Conservation (phyloP, 352 stramenopile species). For the Phytophthora capsici region DNA sequence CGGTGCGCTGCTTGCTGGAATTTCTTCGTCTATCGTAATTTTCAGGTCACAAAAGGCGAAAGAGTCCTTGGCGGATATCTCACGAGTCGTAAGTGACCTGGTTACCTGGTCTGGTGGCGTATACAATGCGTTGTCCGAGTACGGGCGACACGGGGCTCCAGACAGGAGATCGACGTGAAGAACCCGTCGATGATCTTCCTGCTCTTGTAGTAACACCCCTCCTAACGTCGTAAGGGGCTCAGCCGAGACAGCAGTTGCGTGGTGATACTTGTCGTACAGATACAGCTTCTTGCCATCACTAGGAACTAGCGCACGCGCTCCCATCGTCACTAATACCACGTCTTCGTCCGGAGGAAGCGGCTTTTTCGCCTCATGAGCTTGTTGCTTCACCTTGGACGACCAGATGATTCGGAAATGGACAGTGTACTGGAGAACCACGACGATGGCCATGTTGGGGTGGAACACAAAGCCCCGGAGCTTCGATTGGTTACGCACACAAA, state of each 20-base stretch:
- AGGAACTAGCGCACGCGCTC: conserved; percentile 62
- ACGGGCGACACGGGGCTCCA: conserved; percentile 65
- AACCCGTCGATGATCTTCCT: conserved; percentile 37
- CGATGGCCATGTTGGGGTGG: conserved; percentile 78
- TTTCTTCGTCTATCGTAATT: conserved; percentile 40
- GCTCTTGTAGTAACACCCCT: conserved; percentile 10
- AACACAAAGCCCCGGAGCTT: conserved; percentile 80
- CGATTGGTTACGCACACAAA: conserved; percentile 50
- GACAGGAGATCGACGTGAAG: conserved; percentile 78
- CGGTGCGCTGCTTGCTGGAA: neutral
- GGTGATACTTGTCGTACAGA: conserved; percentile 68
- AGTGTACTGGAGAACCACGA: conserved; percentile 89
- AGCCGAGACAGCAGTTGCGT: conserved; percentile 26
- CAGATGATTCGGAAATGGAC: conserved; percentile 82
- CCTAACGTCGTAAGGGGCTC: conserved; percentile 32
- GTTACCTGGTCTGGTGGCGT: conserved; percentile 53
- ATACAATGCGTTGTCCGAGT: conserved; percentile 81
- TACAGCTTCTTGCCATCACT: conserved; percentile 84
- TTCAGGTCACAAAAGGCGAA: conserved; percentile 75
- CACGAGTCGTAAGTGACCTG: conserved; percentile 30
- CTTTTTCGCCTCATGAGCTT: conserved; percentile 65
- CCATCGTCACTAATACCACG: conserved; percentile 79
- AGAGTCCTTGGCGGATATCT: conserved; percentile 50
- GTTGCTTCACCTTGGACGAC: conserved; percentile 69
- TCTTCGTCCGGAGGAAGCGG: conserved; percentile 69